Conservation (phyloP, 2,329 filamentous ascomycete genomes). For the Aureobasidium subglaciale region DNA sequence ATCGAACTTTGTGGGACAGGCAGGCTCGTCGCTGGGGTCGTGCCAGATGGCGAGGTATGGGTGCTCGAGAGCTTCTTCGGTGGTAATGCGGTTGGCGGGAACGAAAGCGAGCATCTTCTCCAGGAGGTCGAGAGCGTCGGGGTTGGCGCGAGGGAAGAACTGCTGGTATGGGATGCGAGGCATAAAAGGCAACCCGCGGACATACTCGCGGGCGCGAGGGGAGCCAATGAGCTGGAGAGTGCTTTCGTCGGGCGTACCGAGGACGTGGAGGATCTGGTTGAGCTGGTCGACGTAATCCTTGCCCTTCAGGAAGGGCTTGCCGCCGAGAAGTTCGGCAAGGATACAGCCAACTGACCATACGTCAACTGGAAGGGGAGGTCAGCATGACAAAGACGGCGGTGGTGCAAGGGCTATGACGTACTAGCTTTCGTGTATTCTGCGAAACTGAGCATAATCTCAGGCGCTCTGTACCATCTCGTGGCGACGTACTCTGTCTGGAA, state of each 20-base stretch:
- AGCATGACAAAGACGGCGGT: not conserved
- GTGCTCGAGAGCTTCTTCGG: conserved; percentile 93
- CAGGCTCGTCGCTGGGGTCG: conserved; percentile 90
- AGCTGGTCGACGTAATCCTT: conserved; percentile 98
- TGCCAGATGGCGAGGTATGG: conserved; percentile 98
- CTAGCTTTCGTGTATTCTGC: conserved; percentile 99
- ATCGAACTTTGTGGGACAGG: conserved; percentile 90
- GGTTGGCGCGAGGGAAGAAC: conserved; percentile 91
- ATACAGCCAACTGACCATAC: conserved; percentile 99
- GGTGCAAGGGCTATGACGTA: conserved; percentile 47
- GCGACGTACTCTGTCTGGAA: conserved; percentile 99
- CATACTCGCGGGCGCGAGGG: conserved; percentile 93
- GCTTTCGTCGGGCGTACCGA: conserved; percentile 93
- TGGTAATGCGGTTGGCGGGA: conserved; percentile 83
- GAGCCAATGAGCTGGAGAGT: conserved; percentile 91
- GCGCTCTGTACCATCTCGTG: conserved; percentile 96
- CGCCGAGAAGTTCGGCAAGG: conserved; percentile 88
- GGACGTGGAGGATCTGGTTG: conserved; percentile 97
- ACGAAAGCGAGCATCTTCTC: conserved; percentile 98
- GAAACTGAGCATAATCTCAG: conserved; percentile 99
- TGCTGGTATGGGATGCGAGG: conserved; percentile 82
- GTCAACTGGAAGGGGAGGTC: conserved; percentile 58
- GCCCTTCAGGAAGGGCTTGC: conserved; percentile 97
- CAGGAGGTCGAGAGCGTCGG: conserved; percentile 87
- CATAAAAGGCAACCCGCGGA: conserved; percentile 80